These are phyloP conservation scores for Penicillium sp. DNA, from an alignment of 2,329 filamentous ascomycete genomes.

Conservation along the genomic window DNA sequence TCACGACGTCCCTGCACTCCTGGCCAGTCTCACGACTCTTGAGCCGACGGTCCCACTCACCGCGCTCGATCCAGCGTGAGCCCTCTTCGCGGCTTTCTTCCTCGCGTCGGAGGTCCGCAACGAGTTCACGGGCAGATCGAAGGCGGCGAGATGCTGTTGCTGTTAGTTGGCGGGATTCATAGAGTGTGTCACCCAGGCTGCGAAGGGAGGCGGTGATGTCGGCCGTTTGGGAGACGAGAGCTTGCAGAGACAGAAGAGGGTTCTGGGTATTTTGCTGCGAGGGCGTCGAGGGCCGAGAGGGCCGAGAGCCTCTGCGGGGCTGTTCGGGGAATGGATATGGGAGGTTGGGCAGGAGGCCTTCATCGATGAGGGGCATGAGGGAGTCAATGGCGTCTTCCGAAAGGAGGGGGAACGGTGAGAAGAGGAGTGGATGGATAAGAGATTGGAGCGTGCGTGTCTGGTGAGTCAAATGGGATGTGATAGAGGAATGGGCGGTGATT, in stretches of 20 bases:
- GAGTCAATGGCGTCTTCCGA: constrained; percentile 58
- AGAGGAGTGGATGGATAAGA: constrained; percentile 60
- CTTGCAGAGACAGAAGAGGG: constrained; percentile 66
- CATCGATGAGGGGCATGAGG: constrained; percentile 58
- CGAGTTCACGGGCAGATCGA: constrained; percentile 78
- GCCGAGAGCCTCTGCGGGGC: constrained; percentile 28
- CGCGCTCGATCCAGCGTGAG: constrained; percentile 75
- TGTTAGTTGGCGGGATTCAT: constrained; percentile 90
- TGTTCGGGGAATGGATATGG: constrained; percentile 49
- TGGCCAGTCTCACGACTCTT: constrained; percentile 76
- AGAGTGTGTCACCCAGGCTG: constrained; percentile 84
- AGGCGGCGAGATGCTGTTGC: constrained; percentile 78
- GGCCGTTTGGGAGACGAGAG: constrained; percentile 69
- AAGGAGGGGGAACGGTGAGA: constrained; percentile 57
- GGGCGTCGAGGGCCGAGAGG: constrained; percentile 25
- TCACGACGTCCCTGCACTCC: constrained; percentile 84
- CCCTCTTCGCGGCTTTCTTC: constrained; percentile 81
- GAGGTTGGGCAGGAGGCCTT: constrained; percentile 54
- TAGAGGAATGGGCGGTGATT: constrained; percentile 60
- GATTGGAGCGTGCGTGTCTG: constrained; percentile 63
- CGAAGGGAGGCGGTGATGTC: constrained; percentile 79
- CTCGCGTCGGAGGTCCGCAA: constrained; percentile 81
- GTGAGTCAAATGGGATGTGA: constrained; percentile 61
- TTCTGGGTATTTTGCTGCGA: constrained; percentile 36
- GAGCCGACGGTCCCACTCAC: constrained; percentile 80